Conservation (phyloP, 2,329 filamentous ascomycete genomes). For the Hypoxylon sp. region DNA sequence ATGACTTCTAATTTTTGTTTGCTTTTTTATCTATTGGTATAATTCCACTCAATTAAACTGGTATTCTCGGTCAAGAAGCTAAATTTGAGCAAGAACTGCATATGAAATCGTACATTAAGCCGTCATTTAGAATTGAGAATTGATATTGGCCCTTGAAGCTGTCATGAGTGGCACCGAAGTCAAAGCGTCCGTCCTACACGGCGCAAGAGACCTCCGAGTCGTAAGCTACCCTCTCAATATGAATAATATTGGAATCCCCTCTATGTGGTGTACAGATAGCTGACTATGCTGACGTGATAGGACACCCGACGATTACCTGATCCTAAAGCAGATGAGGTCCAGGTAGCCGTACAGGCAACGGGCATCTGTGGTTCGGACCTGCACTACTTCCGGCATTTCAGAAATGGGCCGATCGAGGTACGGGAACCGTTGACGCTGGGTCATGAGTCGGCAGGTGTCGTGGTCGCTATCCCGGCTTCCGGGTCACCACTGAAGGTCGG, state of each 20-base stretch:
- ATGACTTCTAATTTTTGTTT: conserved; percentile 1
- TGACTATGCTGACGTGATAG: conserved; percentile 55
- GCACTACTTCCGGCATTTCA: conserved; percentile 76
- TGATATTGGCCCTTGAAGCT: background rate
- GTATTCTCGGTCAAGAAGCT: background rate
- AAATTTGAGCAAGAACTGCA: background rate
- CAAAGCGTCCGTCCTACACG: conserved; percentile 69
- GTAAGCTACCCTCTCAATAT: conserved; percentile 54
- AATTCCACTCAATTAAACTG: background rate
- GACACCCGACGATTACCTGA: conserved; percentile 68
- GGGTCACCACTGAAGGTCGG: conserved; percentile 72
- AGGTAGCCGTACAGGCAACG: conserved; percentile 72
- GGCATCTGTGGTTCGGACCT: conserved; percentile 78
- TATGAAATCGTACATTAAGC: background rate
- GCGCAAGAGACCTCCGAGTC: conserved; percentile 64
- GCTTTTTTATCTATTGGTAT: background rate
- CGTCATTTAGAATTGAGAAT: background rate
- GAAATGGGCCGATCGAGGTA: conserved; percentile 75
- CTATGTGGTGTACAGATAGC: background rate
- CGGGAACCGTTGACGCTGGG: conserved; percentile 69
- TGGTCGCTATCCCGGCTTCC: conserved; percentile 66
- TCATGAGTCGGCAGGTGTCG: conserved; percentile 79
- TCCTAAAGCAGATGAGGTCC: conserved; percentile 71
- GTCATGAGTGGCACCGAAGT: conserved; percentile 53
- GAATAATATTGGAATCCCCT: background rate